A percentile compares a stretch with the other conserved stretches of the same genome.
These are phyloP conservation scores for Gentiana straminea DNA, from an alignment of 257 asterid genomes.

Conservation along the genomic window DNA sequence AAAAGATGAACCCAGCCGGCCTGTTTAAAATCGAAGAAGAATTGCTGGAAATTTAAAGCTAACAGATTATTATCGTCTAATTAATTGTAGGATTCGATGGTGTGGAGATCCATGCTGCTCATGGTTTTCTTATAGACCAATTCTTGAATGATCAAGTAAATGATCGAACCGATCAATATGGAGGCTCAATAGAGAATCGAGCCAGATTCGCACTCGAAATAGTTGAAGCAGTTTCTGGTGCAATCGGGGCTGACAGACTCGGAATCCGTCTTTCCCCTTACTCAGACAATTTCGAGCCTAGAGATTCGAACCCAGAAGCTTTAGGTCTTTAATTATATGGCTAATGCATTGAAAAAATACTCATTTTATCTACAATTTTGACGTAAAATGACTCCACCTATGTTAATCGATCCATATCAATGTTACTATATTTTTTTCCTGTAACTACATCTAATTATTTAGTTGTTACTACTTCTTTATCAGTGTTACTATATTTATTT, in stretches of 20 bases:
- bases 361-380: slow-evolving; percentile 9
- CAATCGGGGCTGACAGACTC: slow-evolving; percentile 18
- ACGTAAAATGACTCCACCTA: no score
- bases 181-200: slow-evolving; percentile 20
- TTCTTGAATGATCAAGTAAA: slow-evolving; percentile 19
- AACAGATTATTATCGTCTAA: no score
- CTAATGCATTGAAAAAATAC: slow-evolving; percentile 12
- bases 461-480: no score
- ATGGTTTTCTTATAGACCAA: slow-evolving; percentile 19
- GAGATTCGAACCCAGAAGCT: slow-evolving; percentile 20
- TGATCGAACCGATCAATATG: slow-evolving; percentile 20
- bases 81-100: slow-evolving; percentile 17
- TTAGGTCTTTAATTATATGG: slow-evolving; percentile 17
- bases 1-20: no score
- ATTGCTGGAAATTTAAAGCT: no score
- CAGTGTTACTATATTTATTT: no score
- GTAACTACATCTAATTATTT: no score
- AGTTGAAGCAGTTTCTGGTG: slow-evolving; percentile 13
- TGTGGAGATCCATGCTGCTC: slow-evolving; percentile 19
- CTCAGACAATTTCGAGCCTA: slow-evolving; percentile 6
- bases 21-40: no score
- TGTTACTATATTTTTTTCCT: no score
- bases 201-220: slow-evolving; percentile 16
- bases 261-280: slow-evolving; percentile 16
- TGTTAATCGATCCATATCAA: no score